phyloP scores from a whole-genome alignment of 495 filamentous ascomycete genomes.

The Hyaloscypha bicolor region DNA sequence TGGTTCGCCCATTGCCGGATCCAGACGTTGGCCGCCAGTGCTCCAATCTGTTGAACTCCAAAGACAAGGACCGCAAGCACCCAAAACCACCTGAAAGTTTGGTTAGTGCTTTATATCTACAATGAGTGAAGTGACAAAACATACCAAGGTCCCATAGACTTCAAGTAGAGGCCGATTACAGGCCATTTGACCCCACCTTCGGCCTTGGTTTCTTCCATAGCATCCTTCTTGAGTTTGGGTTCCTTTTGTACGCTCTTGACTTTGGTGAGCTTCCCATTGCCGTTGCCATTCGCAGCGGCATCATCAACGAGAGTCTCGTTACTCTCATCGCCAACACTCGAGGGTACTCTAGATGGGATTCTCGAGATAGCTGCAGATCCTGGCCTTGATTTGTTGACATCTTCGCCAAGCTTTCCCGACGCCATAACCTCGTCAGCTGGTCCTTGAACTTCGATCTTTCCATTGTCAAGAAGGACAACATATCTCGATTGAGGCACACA shows the following conservation, averaged over 20 bases:
- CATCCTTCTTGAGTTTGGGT: conserved; percentile 48
- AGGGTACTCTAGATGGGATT: conserved; percentile 74
- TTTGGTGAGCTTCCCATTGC: conserved; percentile 48
- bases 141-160: conserved; percentile 84
- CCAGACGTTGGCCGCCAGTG: conserved; percentile 89
- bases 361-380: conserved; percentile 51
- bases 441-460: conserved; percentile 76
- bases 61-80: conserved; percentile 71
- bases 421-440: conserved; percentile 73
- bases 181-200: conserved; percentile 82
- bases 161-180: conserved; percentile 82
- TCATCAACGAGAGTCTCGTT: conserved; percentile 48
- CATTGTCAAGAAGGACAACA: conserved; percentile 87
- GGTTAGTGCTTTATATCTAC: conserved; percentile 9
- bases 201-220: conserved; percentile 72
- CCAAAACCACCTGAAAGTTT: conserved; percentile 73
- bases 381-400: conserved; percentile 59
- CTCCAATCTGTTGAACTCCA: conserved; percentile 75
- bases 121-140: neutral
- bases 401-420: conserved; percentile 84
- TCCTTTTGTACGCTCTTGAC: conserved; percentile 36
- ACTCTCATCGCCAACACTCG: conserved; percentile 60
- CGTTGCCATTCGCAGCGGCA: conserved; percentile 40
- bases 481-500: conserved; percentile 77
- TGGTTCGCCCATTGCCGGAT: conserved; percentile 83